A percentile compares a stretch with the other conserved stretches of the same genome.
Evolutionary conservation across 2,329 filamentous ascomycete genomes (phyloP).

Genomic region (Shiraia sp.): DNA sequence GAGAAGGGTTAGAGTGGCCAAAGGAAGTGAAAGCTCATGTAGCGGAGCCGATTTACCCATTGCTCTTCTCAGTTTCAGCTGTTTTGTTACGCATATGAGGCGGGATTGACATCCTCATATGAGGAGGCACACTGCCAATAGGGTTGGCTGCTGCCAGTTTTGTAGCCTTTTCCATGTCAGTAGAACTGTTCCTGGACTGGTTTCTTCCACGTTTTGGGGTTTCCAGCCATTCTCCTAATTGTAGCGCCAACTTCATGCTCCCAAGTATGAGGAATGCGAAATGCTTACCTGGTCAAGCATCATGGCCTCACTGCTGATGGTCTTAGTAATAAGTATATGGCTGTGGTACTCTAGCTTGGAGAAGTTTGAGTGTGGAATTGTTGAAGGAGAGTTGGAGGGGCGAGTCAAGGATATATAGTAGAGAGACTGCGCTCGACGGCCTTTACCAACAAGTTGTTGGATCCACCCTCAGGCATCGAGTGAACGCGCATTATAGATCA

Average conservation of each 20-base stretch:
- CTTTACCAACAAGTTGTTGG: too few relatives aligned
- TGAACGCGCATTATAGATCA: too few relatives aligned
- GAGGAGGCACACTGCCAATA: slow-evolving; percentile 8
- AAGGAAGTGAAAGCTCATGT: slow-evolving; percentile 2
- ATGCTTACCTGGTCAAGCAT: slow-evolving; percentile 18
- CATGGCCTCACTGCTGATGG: slow-evolving; percentile 3
- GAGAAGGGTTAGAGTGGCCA: too few relatives aligned
- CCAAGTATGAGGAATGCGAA: slow-evolving; percentile 16
- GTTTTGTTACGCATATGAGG: slow-evolving; percentile 16
- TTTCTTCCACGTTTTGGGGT: slow-evolving; percentile 13
- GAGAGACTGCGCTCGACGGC: too few relatives aligned
- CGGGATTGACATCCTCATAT: slow-evolving; percentile 16
- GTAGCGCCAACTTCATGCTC: slow-evolving; percentile 18
- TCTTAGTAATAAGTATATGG: too few relatives aligned
- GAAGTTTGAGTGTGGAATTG: slow-evolving; percentile 20
- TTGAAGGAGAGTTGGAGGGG: too few relatives aligned
- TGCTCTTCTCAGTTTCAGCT: slow-evolving; percentile 6
- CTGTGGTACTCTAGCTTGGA: slow-evolving; percentile 11
- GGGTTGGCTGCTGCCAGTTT: slow-evolving; percentile 5
- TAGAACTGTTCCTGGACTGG: slow-evolving; percentile 5
- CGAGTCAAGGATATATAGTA: too few relatives aligned
- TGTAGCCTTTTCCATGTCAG: slow-evolving; percentile 15
- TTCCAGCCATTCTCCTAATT: slow-evolving; percentile 24
- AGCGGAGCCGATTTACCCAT: neutral
- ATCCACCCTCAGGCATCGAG: too few relatives aligned